Percentiles rank a stretch among this genome's conserved stretches.
phyloP scores from a whole-genome alignment of 306 rosid species.

The Urtica urens region DNA sequence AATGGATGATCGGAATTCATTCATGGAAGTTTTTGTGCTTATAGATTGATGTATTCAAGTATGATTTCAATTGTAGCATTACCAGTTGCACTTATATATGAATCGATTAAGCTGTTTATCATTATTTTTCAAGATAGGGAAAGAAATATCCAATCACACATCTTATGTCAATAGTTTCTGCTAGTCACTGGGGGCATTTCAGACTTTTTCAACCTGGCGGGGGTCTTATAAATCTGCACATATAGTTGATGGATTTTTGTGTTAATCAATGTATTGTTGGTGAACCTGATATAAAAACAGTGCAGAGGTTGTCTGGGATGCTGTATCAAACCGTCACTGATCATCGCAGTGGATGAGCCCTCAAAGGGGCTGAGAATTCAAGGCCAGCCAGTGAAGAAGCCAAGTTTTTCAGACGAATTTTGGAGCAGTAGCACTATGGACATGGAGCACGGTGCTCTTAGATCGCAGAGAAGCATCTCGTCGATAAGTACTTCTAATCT shows the following conservation, averaged over 20 bases:
- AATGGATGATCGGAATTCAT: too few species aligned
- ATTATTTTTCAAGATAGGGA: too few species aligned
- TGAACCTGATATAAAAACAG: constrained; percentile 65
- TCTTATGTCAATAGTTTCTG: too few species aligned
- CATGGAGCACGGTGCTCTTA: constrained; percentile 39
- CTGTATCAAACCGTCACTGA: constrained; percentile 28
- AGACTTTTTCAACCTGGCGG: background rate
- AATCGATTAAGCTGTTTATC: too few species aligned
- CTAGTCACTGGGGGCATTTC: too few species aligned
- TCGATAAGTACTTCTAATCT: constrained; percentile 28
- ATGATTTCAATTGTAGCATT: too few species aligned
- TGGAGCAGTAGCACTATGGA: constrained; percentile 64
- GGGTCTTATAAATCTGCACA: background rate
- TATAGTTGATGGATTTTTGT: constrained; percentile 19
- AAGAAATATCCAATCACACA: too few species aligned
- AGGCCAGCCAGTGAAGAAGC: constrained; percentile 30
- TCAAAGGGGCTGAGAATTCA: constrained; percentile 33
- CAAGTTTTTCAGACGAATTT: constrained; percentile 46
- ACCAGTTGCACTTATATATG: too few species aligned
- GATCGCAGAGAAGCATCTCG: constrained; percentile 42
- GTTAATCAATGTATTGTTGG: constrained; percentile 37
- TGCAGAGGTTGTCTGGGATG: constrained; percentile 85
- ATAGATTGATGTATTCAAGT: too few species aligned
- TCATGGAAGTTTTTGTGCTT: too few species aligned
- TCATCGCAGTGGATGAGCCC: constrained; percentile 31